phyloP scores from a whole-genome alignment of 805 yeast species.

The Debaryomyces castellii region DNA sequence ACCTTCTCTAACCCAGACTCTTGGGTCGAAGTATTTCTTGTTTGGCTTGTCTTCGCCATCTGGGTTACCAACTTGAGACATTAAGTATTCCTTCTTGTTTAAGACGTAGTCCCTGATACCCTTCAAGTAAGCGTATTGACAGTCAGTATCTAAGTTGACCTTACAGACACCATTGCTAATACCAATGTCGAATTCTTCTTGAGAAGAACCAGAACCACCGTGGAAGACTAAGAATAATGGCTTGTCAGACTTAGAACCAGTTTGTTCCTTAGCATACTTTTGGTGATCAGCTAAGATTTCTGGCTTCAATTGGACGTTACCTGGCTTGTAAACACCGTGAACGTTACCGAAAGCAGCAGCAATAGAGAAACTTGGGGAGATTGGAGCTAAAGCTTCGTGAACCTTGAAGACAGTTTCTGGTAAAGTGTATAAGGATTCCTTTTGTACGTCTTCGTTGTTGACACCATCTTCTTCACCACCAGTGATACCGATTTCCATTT shows the following conservation, averaged over 20 bases:
- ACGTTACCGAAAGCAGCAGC: slow-evolving; percentile 99
- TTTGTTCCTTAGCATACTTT: slow-evolving; percentile 72
- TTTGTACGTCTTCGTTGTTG: slow-evolving; percentile 91
- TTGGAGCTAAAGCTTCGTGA: slow-evolving; percentile 83
- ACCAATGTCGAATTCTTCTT: slow-evolving; percentile 86
- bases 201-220: slow-evolving; percentile 99
- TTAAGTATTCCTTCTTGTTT: slow-evolving; percentile 91
- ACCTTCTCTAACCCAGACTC: slow-evolving; percentile 99
- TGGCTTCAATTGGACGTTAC: slow-evolving; percentile 93
- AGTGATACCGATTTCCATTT: slow-evolving; percentile 99
- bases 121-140: slow-evolving; percentile 94
- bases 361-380: slow-evolving; percentile 97
- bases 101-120: slow-evolving; percentile 98
- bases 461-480: slow-evolving; percentile 99
- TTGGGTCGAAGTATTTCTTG: slow-evolving; percentile 99
- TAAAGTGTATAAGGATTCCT: slow-evolving; percentile 86
- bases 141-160: slow-evolving; percentile 99
- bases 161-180: slow-evolving; percentile 94
- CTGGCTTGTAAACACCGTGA: slow-evolving; percentile 99
- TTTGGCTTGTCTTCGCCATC: slow-evolving; percentile 98
- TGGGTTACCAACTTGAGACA: slow-evolving; percentile 95
- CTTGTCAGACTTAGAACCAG: slow-evolving; percentile 49
- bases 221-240: slow-evolving; percentile 99
- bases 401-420: slow-evolving; percentile 94
- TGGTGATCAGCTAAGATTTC: slow-evolving; percentile 95